Conservation (phyloP, 805 yeast species). For the Saccharomycopsis selenospora region DNA sequence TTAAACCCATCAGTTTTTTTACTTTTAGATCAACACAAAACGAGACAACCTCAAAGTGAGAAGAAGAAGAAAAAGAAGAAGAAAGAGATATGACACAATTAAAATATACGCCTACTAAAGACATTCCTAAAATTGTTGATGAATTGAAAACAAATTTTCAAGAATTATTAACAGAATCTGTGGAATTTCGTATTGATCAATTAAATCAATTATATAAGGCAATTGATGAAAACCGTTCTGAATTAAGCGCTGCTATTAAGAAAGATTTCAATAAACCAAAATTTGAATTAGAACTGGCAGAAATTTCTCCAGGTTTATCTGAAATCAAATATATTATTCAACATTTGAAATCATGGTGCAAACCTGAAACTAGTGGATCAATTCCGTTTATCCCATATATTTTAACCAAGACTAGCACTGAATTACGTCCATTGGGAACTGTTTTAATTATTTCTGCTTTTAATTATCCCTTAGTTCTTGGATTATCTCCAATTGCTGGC, state of each 20-base stretch:
- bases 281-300: conserved; percentile 56
- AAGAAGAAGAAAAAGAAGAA: too few relatives aligned
- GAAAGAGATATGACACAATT: conserved; percentile 21
- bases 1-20: too few relatives aligned
- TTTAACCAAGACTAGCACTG: conserved; percentile 31
- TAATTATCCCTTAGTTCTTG: conserved; percentile 67
- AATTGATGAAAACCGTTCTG: conserved; percentile 49
- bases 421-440: conserved; percentile 50
- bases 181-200: conserved; percentile 52
- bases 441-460: conserved; percentile 72
- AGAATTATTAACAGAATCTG: conserved; percentile 40
- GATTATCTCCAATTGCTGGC: conserved; percentile 61
- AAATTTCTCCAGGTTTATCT: conserved; percentile 40
- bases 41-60: too few relatives aligned
- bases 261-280: conserved; percentile 62
- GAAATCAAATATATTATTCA: conserved; percentile 57
- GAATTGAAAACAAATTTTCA: conserved; percentile 36
- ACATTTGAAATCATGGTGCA: conserved; percentile 53
- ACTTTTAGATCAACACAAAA: too few relatives aligned
- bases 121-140: conserved; percentile 42
- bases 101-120: conserved; percentile 39
- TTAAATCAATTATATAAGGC: conserved; percentile 62
- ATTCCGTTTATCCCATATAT: conserved; percentile 28
- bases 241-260: conserved; percentile 48
- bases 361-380: conserved; percentile 36